Percentiles rank a stretch among this genome's conserved stretches.
These are phyloP conservation scores for Saturnispora quitensis DNA, from an alignment of 805 yeast genomes.

Conservation along the genomic window DNA sequence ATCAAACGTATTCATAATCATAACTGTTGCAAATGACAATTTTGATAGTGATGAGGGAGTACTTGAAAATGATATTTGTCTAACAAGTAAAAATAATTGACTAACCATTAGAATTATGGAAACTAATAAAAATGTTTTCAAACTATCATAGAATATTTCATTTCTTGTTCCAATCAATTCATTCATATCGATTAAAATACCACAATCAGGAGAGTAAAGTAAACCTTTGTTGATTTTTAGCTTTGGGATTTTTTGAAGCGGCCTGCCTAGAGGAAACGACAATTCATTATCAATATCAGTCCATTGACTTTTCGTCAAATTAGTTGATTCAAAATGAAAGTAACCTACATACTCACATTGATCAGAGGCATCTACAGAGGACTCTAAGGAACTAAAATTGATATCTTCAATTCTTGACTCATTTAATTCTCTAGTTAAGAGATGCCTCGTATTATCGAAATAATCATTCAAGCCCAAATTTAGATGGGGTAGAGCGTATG, in stretches of 20 bases:
- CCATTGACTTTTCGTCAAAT: conserved; percentile 43
- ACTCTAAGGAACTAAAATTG: conserved; percentile 29
- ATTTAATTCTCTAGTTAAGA: conserved; percentile 37
- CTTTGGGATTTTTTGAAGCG: conserved; percentile 50
- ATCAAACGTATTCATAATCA: conserved; percentile 57
- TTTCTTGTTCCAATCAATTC: conserved; percentile 44
- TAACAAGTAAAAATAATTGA: conserved; percentile 49
- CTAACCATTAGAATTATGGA: conserved; percentile 37
- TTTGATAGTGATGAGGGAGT: conserved; percentile 77
- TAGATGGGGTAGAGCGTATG: conserved; percentile 54
- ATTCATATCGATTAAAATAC: conserved; percentile 37
- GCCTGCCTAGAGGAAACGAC: conserved; percentile 67
- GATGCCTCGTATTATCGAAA: conserved; percentile 37
- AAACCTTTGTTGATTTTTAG: conserved; percentile 47
- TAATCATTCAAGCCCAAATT: conserved; percentile 30
- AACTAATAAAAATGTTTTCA: conserved; percentile 34
- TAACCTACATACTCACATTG: conserved; percentile 67
- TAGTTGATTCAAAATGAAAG: conserved; percentile 60
- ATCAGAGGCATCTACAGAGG: conserved; percentile 23
- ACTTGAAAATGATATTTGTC: conserved; percentile 61
- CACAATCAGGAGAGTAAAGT: conserved; percentile 87
- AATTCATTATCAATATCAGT: conserved; percentile 64
- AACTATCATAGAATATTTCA: conserved; percentile 34
- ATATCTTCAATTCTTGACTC: conserved; percentile 33
- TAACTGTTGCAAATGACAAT: conserved; percentile 60